These are phyloP conservation scores for Lentinus tigrinus DNA, from an alignment of 768 basidiomycete genomes.

Conservation along the genomic window DNA sequence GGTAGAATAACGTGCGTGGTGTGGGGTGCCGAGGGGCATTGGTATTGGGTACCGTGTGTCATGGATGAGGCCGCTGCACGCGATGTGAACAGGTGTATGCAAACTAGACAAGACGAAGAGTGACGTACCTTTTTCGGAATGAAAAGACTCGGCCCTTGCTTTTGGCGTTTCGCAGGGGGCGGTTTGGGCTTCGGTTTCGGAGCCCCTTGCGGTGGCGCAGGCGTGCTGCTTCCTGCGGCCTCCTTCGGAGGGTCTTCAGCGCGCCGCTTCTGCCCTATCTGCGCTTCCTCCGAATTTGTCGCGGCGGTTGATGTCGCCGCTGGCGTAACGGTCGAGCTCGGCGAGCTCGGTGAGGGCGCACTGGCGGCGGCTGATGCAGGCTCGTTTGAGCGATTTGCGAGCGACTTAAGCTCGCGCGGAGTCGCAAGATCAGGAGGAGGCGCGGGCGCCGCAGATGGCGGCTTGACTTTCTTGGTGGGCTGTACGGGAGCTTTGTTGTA, in stretches of 20 bases:
- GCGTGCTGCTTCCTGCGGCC: background rate
- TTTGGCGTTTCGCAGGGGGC: conserved; percentile 36
- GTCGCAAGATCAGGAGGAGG: conserved; percentile 14
- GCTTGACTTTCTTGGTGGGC: conserved; percentile 14
- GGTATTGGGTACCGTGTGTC: background rate
- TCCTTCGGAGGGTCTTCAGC: conserved; percentile 10
- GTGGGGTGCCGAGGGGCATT: background rate
- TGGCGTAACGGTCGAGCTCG: background rate
- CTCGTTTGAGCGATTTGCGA: conserved; percentile 4
- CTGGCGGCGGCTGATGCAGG: background rate
- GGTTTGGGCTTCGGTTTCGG: conserved; percentile 25
- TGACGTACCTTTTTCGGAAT: conserved; percentile 53
- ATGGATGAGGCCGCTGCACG: conserved; percentile 1
- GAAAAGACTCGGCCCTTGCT: conserved; percentile 49
- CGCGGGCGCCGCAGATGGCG: background rate
- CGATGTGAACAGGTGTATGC: background rate
- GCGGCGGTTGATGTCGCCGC: background rate
- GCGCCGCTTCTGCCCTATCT: conserved; percentile 16
- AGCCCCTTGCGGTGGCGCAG: background rate
- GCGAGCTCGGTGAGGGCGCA: background rate
- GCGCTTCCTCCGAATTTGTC: background rate
- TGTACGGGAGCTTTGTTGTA: background rate
- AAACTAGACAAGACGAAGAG: background rate
- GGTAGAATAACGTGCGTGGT: background rate
- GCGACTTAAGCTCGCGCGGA: conserved; percentile 18